A percentile compares a stretch with the other conserved stretches of the same genome.
Evolutionary conservation across 306 rosid species (phyloP).

Genomic region (Geum urbanum): DNA sequence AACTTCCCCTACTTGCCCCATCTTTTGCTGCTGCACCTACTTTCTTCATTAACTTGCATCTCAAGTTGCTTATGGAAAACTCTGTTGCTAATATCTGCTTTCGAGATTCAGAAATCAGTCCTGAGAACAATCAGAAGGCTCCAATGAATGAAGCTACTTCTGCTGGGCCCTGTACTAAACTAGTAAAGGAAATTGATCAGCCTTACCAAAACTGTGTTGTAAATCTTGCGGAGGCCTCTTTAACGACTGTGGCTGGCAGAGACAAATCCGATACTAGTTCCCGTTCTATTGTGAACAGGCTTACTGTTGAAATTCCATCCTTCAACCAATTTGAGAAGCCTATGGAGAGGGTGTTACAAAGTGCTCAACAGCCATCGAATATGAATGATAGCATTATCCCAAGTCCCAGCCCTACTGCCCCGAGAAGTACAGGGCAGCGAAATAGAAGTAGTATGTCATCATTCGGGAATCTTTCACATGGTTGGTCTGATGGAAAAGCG

Average conservation of each 20-base stretch:
- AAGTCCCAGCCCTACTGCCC: slow-evolving; percentile 81
- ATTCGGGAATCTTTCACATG: slow-evolving; percentile 53
- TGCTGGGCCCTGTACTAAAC: slow-evolving; percentile 37
- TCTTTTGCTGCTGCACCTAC: slow-evolving; percentile 80
- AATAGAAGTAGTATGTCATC: slow-evolving; percentile 50
- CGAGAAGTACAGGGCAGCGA: slow-evolving; percentile 72
- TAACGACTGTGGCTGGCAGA: slow-evolving; percentile 29
- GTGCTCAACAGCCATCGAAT: slow-evolving; percentile 51
- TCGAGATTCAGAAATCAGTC: slow-evolving; percentile 31
- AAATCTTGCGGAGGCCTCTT: slow-evolving; percentile 35
- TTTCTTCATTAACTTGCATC: slow-evolving; percentile 77
- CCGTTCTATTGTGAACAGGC: slow-evolving; percentile 42
- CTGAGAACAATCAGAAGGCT: slow-evolving; percentile 31
- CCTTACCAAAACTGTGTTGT: slow-evolving; percentile 26
- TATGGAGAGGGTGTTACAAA: slow-evolving; percentile 40
- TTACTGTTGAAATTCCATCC: slow-evolving; percentile 60
- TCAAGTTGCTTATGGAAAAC: slow-evolving; percentile 68
- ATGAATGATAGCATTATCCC: slow-evolving; percentile 46
- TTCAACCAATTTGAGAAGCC: slow-evolving; percentile 49
- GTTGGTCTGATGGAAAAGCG: slow-evolving; percentile 67
- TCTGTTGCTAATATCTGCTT: slow-evolving; percentile 45
- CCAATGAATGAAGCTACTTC: slow-evolving; percentile 29
- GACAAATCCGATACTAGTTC: slow-evolving; percentile 45
- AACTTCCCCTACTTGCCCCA: slow-evolving; percentile 68
- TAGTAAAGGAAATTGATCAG: slow-evolving; percentile 23